Conservation (phyloP, 2,329 filamentous ascomycete species). For the Seiridium cupressi region DNA sequence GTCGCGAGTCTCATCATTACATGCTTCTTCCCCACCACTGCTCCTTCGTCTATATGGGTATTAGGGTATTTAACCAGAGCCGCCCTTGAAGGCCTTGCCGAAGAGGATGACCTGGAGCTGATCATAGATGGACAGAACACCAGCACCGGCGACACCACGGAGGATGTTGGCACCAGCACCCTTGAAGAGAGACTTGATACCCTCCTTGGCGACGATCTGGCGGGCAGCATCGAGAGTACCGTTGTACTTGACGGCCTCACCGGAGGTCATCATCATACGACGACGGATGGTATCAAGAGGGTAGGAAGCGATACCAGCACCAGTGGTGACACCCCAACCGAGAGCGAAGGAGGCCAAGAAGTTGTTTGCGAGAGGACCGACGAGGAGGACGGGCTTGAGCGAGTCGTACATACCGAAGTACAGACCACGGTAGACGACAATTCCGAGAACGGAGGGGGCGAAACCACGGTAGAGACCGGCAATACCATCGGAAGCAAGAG, state of each 20-base stretch:
- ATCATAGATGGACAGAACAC: constrained; percentile 99
- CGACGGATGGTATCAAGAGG: constrained; percentile 99
- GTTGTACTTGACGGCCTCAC: constrained; percentile 99
- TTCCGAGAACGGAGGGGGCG: constrained; percentile 98
- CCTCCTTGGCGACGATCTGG: constrained; percentile 97
- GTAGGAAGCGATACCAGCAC: constrained; percentile 99
- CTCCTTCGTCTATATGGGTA: constrained; percentile 37
- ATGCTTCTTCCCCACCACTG: constrained; percentile 28
- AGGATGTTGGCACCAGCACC: constrained; percentile 99
- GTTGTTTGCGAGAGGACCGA: constrained; percentile 90
- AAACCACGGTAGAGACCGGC: constrained; percentile 99
- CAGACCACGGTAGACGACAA: constrained; percentile 99
- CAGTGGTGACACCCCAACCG: constrained; percentile 98
- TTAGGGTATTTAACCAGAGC: constrained; percentile 45
- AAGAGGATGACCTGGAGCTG: constrained; percentile 99
- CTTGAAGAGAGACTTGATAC: constrained; percentile 99
- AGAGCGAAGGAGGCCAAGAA: constrained; percentile 99
- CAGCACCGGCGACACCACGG: constrained; percentile 99
- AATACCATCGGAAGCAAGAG: constrained; percentile 96
- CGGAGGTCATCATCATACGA: constrained; percentile 99
- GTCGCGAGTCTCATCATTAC: constrained; percentile 28
- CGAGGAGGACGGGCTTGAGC: constrained; percentile 97
- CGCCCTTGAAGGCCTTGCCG: constrained; percentile 96
- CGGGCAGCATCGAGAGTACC: constrained; percentile 90
- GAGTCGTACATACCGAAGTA: constrained; percentile 99